Base-by-base conservation (phyloP, 257 asterid species). In the Fraxinus americana region DNA sequence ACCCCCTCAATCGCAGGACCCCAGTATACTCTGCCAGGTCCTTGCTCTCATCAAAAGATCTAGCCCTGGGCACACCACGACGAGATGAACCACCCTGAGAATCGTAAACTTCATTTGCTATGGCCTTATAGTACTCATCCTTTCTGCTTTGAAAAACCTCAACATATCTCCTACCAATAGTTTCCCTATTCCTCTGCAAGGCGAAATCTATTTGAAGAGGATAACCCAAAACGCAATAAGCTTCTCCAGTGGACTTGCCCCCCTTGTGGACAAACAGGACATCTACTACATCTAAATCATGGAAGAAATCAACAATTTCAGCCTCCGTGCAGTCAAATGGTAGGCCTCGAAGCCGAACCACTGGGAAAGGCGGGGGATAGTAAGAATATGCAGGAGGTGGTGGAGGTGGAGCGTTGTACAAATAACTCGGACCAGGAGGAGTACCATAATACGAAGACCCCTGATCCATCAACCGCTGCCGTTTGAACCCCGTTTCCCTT, bases 301-400 rank as follows among this genome's bases (percentile, higher is more conserved):
- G 93, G 74, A 95, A 92, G 89, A 95, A 93, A 21, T 95, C 99
- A 9, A 87, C 88, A 34, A 95, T 86, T 76, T 95, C 96, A 72
- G 86, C 82, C 86, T 92, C 98, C 10, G 97, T 78, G 76, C 99
- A 95, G 74, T 93, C 96, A 77, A 89, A 92, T 16, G 99, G 99
- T 21, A 95, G 98, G 80, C 99, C 98, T 36, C 99, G 94, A 74
- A 95, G 97, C 17, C 99, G 91, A 61, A 95, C 98, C 65, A 92
- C 97, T 17, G 99, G 99, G 79, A 95, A 93, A 16, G 93, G 96
- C 9, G 98, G 97, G 23, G 98, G 96, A 5, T 75, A 69, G 73
- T 89, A 90, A 67, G 97, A 78, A 87, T 90, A 92, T 27, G 89
- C 71, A 19, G 94, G 89, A 29, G 94, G 86, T 2, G 86, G 94